Base-by-base conservation (phyloP, 2,329 filamentous ascomycete genomes). In the Sclerotinia subarctica region DNA sequence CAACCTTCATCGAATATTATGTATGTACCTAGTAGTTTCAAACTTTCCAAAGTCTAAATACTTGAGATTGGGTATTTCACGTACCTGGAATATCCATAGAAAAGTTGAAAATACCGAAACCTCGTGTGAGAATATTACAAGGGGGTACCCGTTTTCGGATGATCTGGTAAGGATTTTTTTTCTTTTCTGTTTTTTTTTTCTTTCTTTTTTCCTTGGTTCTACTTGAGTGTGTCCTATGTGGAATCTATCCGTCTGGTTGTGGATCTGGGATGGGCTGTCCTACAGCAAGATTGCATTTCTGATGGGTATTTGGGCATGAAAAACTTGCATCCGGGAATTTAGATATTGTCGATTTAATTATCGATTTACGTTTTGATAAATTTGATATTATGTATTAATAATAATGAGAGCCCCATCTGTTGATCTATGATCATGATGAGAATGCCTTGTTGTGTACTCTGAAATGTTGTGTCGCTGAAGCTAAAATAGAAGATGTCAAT, bases 301-400 rank as follows among this genome's bases (percentile, higher is more conserved):
- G 58, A 62, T 21, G 46, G 58, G 15, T 46, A 62, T 15, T 46
- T 51, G 59, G 46, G 46, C 46, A 51, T 63, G 29, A 52, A 63
- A 62, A 63, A 63, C 59, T 63, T 38, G 59, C 21, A 51, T 63
- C 21, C 46, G 51, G 21, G 46, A 38, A 51, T 63, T 29, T 26
- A 26, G 59, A 38, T 63, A 51, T 32, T 60, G 26, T 46, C 29
- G 42, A 35, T 60, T 60, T 46, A 17, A 46, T 42, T 32, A 13
- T 56, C 10, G 38, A 42, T 42, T 42, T 42, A 6, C 32, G 42
- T 32, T 47, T 29, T 6, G 15, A 47, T 59, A 7, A n/a, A 35
- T 54, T 35, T 24, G 32, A 17, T 57, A 13, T 42, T 42, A 42
- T 42, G 5, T 57, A 11, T 38, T 38, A 15, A 13, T 13, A 57